Conservation (phyloP, 495 filamentous ascomycete species). For the Aspergillus panamensis region DNA sequence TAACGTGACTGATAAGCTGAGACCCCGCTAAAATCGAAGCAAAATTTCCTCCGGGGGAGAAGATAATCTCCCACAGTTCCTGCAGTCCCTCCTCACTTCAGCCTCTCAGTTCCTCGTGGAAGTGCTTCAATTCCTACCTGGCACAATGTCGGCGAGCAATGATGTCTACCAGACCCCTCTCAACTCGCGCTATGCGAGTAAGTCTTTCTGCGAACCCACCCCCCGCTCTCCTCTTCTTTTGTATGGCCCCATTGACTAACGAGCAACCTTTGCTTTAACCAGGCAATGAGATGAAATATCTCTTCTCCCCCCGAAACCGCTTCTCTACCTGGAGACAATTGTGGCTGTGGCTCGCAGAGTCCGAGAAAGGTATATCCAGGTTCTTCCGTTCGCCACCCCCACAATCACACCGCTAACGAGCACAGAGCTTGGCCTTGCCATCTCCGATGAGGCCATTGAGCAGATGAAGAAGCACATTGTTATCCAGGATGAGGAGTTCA, state of each 20-base stretch:
- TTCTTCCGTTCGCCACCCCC: conserved; percentile 3
- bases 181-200: conserved; percentile 68
- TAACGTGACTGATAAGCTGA: conserved; percentile 45
- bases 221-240: background rate
- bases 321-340: conserved; percentile 73
- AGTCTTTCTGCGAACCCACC: conserved; percentile 22
- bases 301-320: conserved; percentile 72
- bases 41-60: conserved; percentile 33
- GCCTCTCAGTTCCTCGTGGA: conserved; percentile 26
- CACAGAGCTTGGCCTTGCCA: conserved; percentile 50
- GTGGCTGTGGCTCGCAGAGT: conserved; percentile 82
- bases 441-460: conserved; percentile 65
- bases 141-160: conserved; percentile 57
- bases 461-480: conserved; percentile 70
- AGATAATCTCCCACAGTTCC: conserved; percentile 22
- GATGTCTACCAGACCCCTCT: conserved; percentile 72
- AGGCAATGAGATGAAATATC: conserved; percentile 49
- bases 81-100: conserved; percentile 17
- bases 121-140: conserved; percentile 21
- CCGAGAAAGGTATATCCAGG: conserved; percentile 58
- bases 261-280: conserved; percentile 16
- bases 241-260: conserved; percentile 18
- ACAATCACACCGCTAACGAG: conserved; percentile 24
- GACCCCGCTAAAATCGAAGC: conserved; percentile 30
- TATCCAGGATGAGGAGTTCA: conserved; percentile 78